phyloP scores from a whole-genome alignment of 2,329 filamentous ascomycete species.

The Pseudogymnoascus sp. region DNA sequence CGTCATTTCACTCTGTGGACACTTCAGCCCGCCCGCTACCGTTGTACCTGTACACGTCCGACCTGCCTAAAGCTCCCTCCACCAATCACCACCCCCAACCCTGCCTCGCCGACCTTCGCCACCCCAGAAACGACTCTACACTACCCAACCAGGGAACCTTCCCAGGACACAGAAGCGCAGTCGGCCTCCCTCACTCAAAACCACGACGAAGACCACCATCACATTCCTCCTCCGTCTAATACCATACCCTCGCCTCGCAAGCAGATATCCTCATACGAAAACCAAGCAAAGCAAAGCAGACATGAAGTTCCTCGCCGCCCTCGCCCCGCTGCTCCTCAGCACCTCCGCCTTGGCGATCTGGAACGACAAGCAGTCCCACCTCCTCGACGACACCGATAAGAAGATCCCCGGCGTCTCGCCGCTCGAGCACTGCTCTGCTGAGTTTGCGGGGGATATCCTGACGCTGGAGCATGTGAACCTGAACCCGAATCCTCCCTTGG shows the following conservation, averaged over 20 bases:
- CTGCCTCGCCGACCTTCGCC: not conserved
- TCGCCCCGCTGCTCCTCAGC: slow-evolving; percentile 28
- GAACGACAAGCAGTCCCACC: slow-evolving; percentile 41
- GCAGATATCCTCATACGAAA: not conserved
- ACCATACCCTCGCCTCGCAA: not conserved
- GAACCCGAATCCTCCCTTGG: slow-evolving; percentile 72
- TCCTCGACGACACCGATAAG: slow-evolving; percentile 36
- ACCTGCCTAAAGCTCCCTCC: not conserved
- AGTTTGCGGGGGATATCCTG: slow-evolving; percentile 64
- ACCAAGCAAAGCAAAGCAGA: not conserved
- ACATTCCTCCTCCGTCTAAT: too few species aligned
- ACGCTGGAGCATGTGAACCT: slow-evolving; percentile 74
- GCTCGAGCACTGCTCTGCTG: slow-evolving; percentile 63
- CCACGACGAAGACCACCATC: too few species aligned
- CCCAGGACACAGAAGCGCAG: too few species aligned
- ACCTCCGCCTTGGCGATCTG: slow-evolving; percentile 31
- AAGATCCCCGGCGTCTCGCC: slow-evolving; percentile 79
- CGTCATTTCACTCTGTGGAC: not conserved
- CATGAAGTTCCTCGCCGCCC: slow-evolving; percentile 27
- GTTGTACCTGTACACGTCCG: not conserved
- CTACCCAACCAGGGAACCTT: slow-evolving; percentile 5
- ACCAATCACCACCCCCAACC: not conserved
- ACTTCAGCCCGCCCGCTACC: not conserved
- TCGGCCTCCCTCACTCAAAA: too few species aligned
- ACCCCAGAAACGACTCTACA: not conserved